Evolutionary conservation across 164 flowering plant genomes (phyloP), one percentile per base, ranked within the genome.

Genomic region (Saururus chinensis): DNA sequence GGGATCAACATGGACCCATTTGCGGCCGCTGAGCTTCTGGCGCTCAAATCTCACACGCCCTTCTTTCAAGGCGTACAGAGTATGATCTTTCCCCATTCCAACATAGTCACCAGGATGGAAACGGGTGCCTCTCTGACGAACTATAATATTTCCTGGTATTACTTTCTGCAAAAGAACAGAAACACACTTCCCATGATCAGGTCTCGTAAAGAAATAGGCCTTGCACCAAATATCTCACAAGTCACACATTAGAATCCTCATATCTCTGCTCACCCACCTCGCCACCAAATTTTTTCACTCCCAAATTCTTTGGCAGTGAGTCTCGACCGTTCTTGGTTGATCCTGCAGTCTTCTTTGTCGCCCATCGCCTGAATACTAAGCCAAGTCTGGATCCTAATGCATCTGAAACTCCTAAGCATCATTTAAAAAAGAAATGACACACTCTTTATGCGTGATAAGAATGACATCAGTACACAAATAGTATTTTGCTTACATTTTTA

Each of bases 311-410:
- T 20, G 98, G 98, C 10, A 82, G 78, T 4, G 97, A 93, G 71
- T 93, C 98, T 9, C 98, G 80, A 13, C 98, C 98, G 64, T 93
- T 93, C 79, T 93, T 93, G 24, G 98, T 79, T 8, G 95, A 93
- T 25, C 99, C 97, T 19, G 92, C 95, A 12, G 96, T 71, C 75
- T 93, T 93, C 60, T 93, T 93, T 51, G 96, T 79, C 56, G 99
- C 99, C 97, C 97, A 93, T 16, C 99, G 88, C 66, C 80, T 86
- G 71, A 87, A 74, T 52, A 87, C 69, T 73, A 93, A 60, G 63
- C 84, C 78, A 68, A 86, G 64, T 64, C 87, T 88, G 45, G 72
- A 89, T 65, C 77, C 84, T 62, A 86, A 74, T 48, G 64, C 84
- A 75, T 84, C 92, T 81, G 63, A 51, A 2, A 40, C 37, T 42